A percentile compares a stretch with the other conserved stretches of the same genome.
These are phyloP conservation scores for Hordeum pubiflorum DNA, from an alignment of 202 grass and related monocot genomes.

Conservation along the genomic window DNA sequence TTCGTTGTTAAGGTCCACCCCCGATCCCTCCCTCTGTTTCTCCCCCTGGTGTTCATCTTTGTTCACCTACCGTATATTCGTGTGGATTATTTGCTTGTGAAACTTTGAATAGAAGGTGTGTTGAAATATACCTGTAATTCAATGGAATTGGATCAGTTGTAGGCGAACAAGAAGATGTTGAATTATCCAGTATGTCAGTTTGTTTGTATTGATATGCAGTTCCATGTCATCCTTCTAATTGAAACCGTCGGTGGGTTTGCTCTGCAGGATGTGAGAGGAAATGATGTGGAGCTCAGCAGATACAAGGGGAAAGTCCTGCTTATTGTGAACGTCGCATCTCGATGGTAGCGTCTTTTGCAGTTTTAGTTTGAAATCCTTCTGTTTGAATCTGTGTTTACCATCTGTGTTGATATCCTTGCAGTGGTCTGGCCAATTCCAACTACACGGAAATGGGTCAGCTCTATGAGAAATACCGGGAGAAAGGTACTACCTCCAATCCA, in stretches of 20 bases:
- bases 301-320: constrained; percentile 51
- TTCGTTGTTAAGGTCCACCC: constrained; percentile 43
- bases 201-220: not conserved
- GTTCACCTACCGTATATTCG: not conserved
- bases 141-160: not conserved
- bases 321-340: constrained; percentile 56
- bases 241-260: not conserved
- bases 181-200: not conserved
- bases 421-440: constrained; percentile 66
- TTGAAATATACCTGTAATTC: not conserved
- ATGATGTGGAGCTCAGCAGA: constrained; percentile 38
- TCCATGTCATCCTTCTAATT: not conserved
- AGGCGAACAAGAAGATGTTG: not conserved
- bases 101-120: not conserved
- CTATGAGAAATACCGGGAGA: constrained; percentile 52
- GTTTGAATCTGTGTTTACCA: not conserved
- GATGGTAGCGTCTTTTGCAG: constrained; percentile 15
- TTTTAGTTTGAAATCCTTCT: not conserved
- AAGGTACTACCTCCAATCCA: constrained; percentile 11
- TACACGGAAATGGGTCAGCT: constrained; percentile 47
- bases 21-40: not conserved
- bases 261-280: constrained; percentile 42
- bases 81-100: not conserved
- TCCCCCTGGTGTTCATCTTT: not conserved
- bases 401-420: constrained; percentile 26